Conservation (phyloP, 257 asterid genomes). For the Salvia rosmarinus region DNA sequence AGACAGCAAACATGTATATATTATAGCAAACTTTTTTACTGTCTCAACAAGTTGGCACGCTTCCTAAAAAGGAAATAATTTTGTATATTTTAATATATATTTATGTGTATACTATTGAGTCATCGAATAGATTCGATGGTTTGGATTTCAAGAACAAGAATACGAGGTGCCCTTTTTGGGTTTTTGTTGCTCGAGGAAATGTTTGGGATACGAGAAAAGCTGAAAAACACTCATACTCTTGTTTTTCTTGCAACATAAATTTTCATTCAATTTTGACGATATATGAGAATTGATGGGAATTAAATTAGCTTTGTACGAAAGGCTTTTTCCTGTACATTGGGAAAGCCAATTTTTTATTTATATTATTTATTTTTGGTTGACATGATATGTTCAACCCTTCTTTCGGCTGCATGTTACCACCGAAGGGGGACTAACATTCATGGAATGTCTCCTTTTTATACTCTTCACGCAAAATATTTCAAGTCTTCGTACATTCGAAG, state of each 20-base stretch:
- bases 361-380: neutral
- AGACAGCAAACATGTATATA: neutral
- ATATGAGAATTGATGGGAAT: neutral
- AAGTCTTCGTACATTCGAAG: neutral
- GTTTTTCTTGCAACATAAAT: conserved; percentile 34
- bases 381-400: conserved; percentile 36
- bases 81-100: no score
- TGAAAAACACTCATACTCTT: conserved; percentile 27
- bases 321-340: conserved; percentile 47
- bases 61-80: no score
- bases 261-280: conserved; percentile 30
- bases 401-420: conserved; percentile 63
- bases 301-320: conserved; percentile 36
- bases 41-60: no score
- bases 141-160: conserved; percentile 28
- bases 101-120: neutral
- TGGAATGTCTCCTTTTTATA: conserved; percentile 23
- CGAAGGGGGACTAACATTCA: conserved; percentile 38
- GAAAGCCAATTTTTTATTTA: conserved; percentile 35
- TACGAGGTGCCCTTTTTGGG: conserved; percentile 6
- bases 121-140: neutral
- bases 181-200: conserved; percentile 73
- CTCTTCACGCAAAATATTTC: neutral
- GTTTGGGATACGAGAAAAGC: conserved; percentile 51
- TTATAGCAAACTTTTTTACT: no score